Base-by-base conservation (phyloP, 306 rosid species). In the Amphicarpaea edgeworthii region DNA sequence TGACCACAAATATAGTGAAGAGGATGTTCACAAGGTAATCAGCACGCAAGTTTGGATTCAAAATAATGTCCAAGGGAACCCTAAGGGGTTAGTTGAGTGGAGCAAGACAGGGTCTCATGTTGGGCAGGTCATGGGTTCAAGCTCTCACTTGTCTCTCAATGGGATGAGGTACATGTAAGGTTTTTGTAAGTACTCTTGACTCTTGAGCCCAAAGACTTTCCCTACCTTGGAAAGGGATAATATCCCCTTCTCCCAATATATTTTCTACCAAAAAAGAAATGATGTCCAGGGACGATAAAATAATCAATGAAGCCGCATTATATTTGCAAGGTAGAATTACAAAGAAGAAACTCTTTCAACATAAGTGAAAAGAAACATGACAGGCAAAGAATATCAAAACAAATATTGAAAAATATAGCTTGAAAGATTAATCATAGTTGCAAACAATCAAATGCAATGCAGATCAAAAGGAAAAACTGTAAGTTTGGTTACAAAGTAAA, bases 361-460 rank as follows among this genome's bases (percentile, higher is more conserved):
- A 28, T 3, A 62, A 41, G 54, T 46, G 42, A 67, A 68, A 6
- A 42, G 65, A 41, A 61, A 73, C 43, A 68, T 15, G 43, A 20
- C 21, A 75, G 49, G 55, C 62, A 80, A 16, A 41, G 51, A 20
- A 30, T 67, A 14, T n/a, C n/a, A 15, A 15, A 8, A 8, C 64
- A 16, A 20, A 70, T 7, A 57, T 40, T 58, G 76, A 38, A 14
- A 50, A 41, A 51, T 1, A 38, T 37, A 64, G 60, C 21, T 11
- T 12, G 41, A 20, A 69, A 12, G 3, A 71, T 63, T 63, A 2
- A 17, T 71, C 23, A 37, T 30, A 50, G 55, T 16, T 32, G 51
- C 12, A 76, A 51, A 51, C 34, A 37, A 20, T 45, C 21, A 76
- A 65, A 76, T 32, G 34, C 64, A 30, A 28, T 28, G 32, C 32